Evolutionary conservation across 2,329 filamentous ascomycete genomes (phyloP).

Genomic region (Diaporthe sp.): DNA sequence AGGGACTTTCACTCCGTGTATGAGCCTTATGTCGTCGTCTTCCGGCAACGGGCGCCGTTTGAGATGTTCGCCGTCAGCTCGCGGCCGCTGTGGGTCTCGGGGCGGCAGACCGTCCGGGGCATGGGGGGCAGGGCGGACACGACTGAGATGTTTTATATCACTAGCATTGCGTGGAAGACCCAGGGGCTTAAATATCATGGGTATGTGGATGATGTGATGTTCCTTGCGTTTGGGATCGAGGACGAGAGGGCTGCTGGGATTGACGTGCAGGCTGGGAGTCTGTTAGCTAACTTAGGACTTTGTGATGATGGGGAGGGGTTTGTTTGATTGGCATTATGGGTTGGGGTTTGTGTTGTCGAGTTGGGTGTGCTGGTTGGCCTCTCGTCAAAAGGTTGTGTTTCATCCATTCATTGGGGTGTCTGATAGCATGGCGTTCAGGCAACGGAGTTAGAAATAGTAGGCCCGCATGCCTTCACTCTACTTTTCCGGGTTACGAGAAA

Average conservation of each 20-base stretch:
- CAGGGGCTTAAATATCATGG: conserved; percentile 62
- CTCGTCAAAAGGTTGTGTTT: no score
- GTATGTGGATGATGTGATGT: conserved; percentile 64
- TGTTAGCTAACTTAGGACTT: conserved; percentile 55
- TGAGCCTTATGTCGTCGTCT: conserved; percentile 66
- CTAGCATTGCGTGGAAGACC: conserved; percentile 65
- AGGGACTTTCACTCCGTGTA: conserved; percentile 61
- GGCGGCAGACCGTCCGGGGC: conserved; percentile 46
- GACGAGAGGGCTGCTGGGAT: conserved; percentile 60
- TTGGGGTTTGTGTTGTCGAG: neutral
- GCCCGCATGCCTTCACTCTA: neutral
- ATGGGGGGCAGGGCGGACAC: neutral
- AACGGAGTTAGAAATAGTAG: neutral
- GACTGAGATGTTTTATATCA: conserved; percentile 68
- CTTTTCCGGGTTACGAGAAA: neutral
- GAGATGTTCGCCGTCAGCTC: conserved; percentile 59
- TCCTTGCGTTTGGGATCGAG: conserved; percentile 67
- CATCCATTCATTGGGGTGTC: neutral
- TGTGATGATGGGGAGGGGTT: conserved; percentile 38
- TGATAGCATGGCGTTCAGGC: conserved; percentile 2
- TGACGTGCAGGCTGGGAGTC: conserved; percentile 60
- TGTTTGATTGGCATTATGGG: neutral
- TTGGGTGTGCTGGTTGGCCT: no score
- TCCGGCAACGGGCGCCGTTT: conserved; percentile 59
- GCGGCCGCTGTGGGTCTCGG: conserved; percentile 66